phyloP scores from a whole-genome alignment of 1,284 basidiomycete species.

The Puccinia novopanici region DNA sequence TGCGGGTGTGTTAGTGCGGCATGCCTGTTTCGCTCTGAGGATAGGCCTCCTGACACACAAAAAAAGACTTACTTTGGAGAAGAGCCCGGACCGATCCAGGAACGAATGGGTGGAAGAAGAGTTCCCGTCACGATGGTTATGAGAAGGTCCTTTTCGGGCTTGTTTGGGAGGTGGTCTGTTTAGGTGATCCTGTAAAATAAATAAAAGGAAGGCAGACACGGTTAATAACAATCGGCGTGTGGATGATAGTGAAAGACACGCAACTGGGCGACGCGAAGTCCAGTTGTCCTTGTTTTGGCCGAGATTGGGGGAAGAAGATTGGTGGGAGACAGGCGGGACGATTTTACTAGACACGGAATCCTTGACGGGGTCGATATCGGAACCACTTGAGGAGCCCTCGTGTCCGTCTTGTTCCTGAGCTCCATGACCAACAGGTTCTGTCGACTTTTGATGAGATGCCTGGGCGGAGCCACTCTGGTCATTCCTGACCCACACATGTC shows the following conservation, averaged over 20 bases:
- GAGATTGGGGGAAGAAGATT: constrained; percentile 6
- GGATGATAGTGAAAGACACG: not conserved
- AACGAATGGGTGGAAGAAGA: not conserved
- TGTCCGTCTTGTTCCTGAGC: not conserved
- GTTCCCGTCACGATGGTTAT: not conserved
- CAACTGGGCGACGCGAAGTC: not conserved
- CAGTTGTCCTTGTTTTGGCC: not conserved
- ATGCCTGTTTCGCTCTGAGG: not conserved
- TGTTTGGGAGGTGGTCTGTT: not conserved
- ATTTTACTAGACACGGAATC: constrained; percentile 33
- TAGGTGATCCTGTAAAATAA: not conserved
- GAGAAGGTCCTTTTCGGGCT: not conserved
- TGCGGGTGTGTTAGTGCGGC: not conserved
- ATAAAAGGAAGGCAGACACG: not conserved
- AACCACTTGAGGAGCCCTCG: not conserved
- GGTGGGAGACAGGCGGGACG: not conserved
- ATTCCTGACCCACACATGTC: constrained; percentile 19
- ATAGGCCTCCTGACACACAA: not conserved
- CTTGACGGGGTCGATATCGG: constrained; percentile 18
- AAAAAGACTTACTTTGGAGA: constrained; percentile 6
- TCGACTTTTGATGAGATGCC: no score
- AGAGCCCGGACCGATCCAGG: constrained; percentile 15
- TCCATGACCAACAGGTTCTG: not conserved
- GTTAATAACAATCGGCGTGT: not conserved
- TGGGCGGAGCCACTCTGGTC: not conserved